Base-by-base conservation (phyloP, 768 basidiomycete genomes). In the Pholiota microspora region DNA sequence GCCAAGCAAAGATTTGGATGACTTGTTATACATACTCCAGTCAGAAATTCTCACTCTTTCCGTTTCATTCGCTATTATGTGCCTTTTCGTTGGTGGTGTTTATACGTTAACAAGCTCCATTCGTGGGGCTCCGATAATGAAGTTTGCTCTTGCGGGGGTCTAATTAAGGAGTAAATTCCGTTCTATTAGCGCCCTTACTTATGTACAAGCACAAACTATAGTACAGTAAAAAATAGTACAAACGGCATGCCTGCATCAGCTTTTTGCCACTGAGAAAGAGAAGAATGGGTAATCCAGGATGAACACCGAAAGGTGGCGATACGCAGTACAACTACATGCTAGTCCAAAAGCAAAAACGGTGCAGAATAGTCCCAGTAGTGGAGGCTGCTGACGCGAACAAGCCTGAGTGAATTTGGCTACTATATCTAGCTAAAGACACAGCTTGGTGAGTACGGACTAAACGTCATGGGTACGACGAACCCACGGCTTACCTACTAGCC, bases 1-100 rank as follows among this genome's bases (percentile, higher is more conserved):
- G 94, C 94, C n/a, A 93, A 89, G 67, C 79, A 89, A 64, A 76
- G 89, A 53, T 96, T 91, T 61, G 93, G 92, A 27, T 92, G 40
- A 42, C 16, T 8, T 23, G n/a, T 10, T 2, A 4, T 4, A 12
- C 6, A 21, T 36, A 36, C n/a, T 42, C 1, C 21, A 23, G 23
- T n/a, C n/a, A n/a, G n/a, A n/a, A n/a, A n/a, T n/a, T n/a, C n/a
- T n/a, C n/a, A 23, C 16, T 42, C 21, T 16, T 16, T 42, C 40
- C 40, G 21, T 42, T 16, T 16, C 16, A 42, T 42, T 42, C 40
- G 40, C 23, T 42, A 42, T 7, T 42, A 21, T 21, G 40, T 42
- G 21, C 40, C 40, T 42, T 42, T 42, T 23, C 40, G 40, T 23
- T 42, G 23, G 40, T 42, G 9, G 16, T 9, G 12, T 31, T 23